Conservation (phyloP, 2,329 filamentous ascomycete genomes). For the Alternaria ethzedia region DNA sequence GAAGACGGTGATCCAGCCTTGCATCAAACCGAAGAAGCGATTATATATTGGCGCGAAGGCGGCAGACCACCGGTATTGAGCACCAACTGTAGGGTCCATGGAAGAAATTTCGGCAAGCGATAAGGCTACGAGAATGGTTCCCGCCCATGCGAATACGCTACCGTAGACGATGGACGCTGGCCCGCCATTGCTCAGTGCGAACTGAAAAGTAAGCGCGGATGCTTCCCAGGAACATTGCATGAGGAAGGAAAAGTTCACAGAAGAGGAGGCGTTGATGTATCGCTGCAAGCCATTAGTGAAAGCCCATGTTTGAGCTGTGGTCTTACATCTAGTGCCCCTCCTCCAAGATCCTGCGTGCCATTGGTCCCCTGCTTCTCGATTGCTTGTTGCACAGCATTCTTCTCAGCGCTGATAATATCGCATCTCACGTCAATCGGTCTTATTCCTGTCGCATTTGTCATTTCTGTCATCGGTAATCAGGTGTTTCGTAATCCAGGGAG, state of each 20-base stretch:
- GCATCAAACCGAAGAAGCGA: slow-evolving; percentile 34
- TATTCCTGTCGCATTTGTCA: not conserved
- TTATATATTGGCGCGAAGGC: slow-evolving; percentile 29
- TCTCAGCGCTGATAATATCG: not conserved
- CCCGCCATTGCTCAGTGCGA: slow-evolving; percentile 35
- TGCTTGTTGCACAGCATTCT: slow-evolving; percentile 17
- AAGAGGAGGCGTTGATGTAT: slow-evolving; percentile 33
- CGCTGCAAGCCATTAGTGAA: slow-evolving; percentile 13
- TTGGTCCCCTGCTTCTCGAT: slow-evolving; percentile 19
- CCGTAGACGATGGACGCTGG: slow-evolving; percentile 38
- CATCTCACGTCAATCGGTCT: not conserved
- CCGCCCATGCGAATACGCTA: slow-evolving; percentile 31
- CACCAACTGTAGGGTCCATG: slow-evolving; percentile 39
- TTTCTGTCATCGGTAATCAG: not conserved
- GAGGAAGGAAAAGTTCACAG: slow-evolving; percentile 32
- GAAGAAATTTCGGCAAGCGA: slow-evolving; percentile 39
- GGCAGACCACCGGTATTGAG: slow-evolving; percentile 39
- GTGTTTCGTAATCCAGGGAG: not conserved
- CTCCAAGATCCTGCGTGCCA: slow-evolving; percentile 15
- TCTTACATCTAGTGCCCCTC: not conserved
- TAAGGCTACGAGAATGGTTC: slow-evolving; percentile 38
- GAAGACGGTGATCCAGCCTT: slow-evolving; percentile 49
- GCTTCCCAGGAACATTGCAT: slow-evolving; percentile 37
- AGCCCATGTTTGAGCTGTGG: not conserved
- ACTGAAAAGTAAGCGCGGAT: slow-evolving; percentile 33